phyloP scores from a whole-genome alignment of 2,329 filamentous ascomycete species.

The Parascedosporium putredinis region DNA sequence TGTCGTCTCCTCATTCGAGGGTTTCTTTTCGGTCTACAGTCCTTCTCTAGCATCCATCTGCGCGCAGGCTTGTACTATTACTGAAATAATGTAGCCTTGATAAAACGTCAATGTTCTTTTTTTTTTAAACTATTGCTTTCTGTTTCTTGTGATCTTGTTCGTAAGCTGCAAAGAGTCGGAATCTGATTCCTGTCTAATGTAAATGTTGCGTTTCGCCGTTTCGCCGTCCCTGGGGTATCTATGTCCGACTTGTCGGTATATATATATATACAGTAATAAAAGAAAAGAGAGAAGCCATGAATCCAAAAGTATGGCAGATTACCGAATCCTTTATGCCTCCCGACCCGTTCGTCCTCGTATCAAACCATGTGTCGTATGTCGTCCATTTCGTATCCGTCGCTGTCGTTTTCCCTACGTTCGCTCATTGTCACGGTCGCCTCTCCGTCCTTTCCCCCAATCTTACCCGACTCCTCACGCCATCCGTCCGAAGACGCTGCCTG shows the following conservation, averaged over 20 bases:
- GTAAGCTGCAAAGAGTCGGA: no score
- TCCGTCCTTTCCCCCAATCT: neutral
- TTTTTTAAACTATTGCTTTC: no score
- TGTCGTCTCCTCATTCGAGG: neutral
- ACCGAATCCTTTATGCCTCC: neutral
- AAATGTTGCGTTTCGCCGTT: no score
- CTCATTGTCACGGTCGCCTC: neutral
- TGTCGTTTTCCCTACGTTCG: neutral
- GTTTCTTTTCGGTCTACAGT: neutral
- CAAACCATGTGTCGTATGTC: neutral
- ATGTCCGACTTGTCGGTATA: no score
- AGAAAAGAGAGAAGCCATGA: neutral
- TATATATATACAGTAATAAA: neutral
- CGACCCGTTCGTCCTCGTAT: neutral
- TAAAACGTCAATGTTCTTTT: no score
- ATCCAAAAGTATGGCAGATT: neutral
- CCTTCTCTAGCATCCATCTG: no score
- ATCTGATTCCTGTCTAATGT: no score
- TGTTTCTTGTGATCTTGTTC: no score
- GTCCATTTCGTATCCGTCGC: neutral
- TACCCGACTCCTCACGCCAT: neutral
- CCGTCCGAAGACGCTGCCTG: no score
- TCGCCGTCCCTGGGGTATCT: no score
- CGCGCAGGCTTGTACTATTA: no score
- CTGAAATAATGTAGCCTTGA: no score